Evolutionary conservation across 139 green algal genomes (phyloP), one percentile per base, ranked within the genome.

Genomic region (Chlorella sp.): DNA sequence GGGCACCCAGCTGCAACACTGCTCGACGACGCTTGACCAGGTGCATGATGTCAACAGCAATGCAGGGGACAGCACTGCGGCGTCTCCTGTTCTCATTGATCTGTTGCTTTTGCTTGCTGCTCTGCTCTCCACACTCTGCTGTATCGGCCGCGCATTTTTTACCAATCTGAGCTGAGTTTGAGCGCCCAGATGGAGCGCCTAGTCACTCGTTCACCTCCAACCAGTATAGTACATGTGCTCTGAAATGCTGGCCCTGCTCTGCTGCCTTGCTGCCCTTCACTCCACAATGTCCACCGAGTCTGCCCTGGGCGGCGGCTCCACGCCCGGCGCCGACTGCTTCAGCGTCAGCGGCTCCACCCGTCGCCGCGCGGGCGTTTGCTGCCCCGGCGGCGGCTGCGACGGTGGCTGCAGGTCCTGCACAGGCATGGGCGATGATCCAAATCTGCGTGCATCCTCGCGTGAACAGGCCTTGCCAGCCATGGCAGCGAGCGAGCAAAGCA

Each of bases 221-320:
- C 14, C 19, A 29, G 19, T 62, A 25, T 25, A 62, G 14, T n/a
- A 21, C 53, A 62, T n/a, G n/a, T n/a, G n/a, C n/a, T n/a, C n/a
- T n/a, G 53, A 8, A 29, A 62, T 36, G 53, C 14, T 62, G 12
- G 15, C 53, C 12, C 53, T 25, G 19, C 14, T 36, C 14, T n/a
- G 8, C 19, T 11, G 29, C 8, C 14, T 25, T 62, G 23, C 53
- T 36, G 15, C 31, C 19, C 12, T 25, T 75, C 69, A 75, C 53
- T 75, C 29, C 53, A 65, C 40, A n/a, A 56, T 38, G 17, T 75
- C 69, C 9, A 75, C 69, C 0, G 69, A 66, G 0, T 75, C 69
- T 33, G 69, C 69, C n/a, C 69, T 36, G 2, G 69, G 53, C 53
- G 69, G 69, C 27, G 69, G 69, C 69, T 55, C 17, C 41, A 66